Conservation (phyloP, 2,329 filamentous ascomycete species). For the Verticillium nubilum region DNA sequence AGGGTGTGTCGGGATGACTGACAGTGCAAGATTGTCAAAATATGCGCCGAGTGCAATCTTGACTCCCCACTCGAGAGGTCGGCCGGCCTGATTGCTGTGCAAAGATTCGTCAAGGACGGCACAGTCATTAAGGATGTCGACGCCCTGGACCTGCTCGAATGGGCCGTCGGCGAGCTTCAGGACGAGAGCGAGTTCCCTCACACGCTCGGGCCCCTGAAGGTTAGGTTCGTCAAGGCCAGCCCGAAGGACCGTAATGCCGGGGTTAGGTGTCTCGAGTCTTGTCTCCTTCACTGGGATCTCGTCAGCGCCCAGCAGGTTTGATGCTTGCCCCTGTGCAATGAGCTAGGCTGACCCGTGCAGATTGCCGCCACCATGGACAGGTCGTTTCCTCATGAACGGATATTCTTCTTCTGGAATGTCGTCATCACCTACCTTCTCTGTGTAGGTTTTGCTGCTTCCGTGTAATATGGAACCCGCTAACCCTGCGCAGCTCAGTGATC, state of each 20-base stretch:
- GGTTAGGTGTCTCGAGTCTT: conserved; percentile 44
- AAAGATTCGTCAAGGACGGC: conserved; percentile 40
- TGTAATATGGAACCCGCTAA: background rate
- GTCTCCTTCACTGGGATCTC: conserved; percentile 50
- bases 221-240: conserved; percentile 46
- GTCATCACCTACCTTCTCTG: conserved; percentile 47
- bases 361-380: conserved; percentile 50
- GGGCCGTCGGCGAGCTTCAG: conserved; percentile 37
- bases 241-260: conserved; percentile 37
- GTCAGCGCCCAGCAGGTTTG: conserved; percentile 50
- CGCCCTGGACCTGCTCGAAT: conserved; percentile 49
- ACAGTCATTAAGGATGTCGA: conserved; percentile 43
- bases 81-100: conserved; percentile 36
- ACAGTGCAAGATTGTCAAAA: conserved; percentile 34
- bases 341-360: conserved; percentile 21
- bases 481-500: conserved; percentile 34
- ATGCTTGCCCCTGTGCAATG: background rate
- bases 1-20: background rate
- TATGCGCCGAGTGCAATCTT: conserved; percentile 45
- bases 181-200: conserved; percentile 35
- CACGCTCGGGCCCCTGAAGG: conserved; percentile 44
- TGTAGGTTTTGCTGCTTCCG: conserved; percentile 25
- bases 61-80: conserved; percentile 42
- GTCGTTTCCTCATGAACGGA: conserved; percentile 40
- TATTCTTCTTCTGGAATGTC: conserved; percentile 51